Conservation (phyloP, 345 rosid genomes). For the Gossypium rotundifolium region DNA sequence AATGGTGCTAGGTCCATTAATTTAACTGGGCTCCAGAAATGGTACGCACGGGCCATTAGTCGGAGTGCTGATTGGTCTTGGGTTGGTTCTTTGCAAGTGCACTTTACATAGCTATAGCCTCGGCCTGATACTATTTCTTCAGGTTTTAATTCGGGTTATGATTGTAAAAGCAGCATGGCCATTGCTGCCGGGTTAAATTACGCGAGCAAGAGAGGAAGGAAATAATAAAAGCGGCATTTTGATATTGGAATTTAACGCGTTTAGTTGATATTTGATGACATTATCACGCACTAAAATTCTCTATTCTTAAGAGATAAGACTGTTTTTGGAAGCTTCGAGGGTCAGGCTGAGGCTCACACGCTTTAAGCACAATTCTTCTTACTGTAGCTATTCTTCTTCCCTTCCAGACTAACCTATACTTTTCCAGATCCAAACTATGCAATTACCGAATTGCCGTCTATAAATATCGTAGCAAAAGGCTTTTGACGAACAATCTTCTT, state of each 20-base stretch:
- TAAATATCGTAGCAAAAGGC: background rate
- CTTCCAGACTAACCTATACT: conserved; percentile 8
- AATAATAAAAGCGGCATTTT: background rate
- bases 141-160: background rate
- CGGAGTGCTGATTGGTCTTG: background rate
- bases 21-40: background rate
- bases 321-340: background rate
- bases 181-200: background rate
- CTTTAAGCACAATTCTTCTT: background rate
- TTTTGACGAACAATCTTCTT: background rate
- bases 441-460: background rate
- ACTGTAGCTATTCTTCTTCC: background rate
- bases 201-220: background rate
- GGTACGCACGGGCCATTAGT: background rate
- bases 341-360: background rate
- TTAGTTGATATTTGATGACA: background rate
- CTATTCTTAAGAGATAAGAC: background rate
- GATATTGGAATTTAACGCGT: background rate
- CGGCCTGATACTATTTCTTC: background rate
- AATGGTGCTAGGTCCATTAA: background rate
- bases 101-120: background rate
- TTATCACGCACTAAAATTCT: background rate
- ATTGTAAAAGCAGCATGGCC: background rate
- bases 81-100: background rate
- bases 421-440: background rate